Percentiles rank a stretch among this genome's conserved stretches.
These are phyloP conservation scores for Amanita rubescens DNA, from an alignment of 768 basidiomycete genomes.

Conservation along the genomic window DNA sequence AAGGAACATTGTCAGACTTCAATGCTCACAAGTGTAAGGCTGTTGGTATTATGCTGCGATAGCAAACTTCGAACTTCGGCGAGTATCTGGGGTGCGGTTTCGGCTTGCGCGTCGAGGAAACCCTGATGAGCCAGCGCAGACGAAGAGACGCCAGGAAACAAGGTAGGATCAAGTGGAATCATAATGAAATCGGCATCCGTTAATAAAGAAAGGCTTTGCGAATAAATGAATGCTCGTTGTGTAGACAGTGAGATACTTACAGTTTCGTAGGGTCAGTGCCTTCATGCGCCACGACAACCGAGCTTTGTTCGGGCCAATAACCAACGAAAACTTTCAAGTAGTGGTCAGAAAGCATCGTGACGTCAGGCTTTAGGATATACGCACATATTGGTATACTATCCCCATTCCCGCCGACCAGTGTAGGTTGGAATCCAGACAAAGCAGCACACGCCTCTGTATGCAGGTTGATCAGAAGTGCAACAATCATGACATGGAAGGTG, in stretches of 20 bases:
- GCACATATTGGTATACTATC: slow-evolving; percentile 38
- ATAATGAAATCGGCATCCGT: slow-evolving; percentile 40
- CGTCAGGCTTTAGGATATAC: slow-evolving; percentile 9
- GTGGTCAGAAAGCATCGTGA: background rate
- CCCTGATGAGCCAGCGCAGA: slow-evolving; percentile 44
- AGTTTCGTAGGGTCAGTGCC: slow-evolving; percentile 52
- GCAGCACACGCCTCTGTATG: slow-evolving; percentile 32
- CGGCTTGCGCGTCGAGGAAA: slow-evolving; percentile 43
- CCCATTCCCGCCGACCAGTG: slow-evolving; percentile 45
- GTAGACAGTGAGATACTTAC: slow-evolving; percentile 23
- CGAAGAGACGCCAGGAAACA: slow-evolving; percentile 49
- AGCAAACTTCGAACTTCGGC: slow-evolving; percentile 35
- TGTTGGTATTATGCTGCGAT: slow-evolving; percentile 26
- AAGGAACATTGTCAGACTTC: slow-evolving; percentile 1
- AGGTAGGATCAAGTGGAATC: slow-evolving; percentile 29
- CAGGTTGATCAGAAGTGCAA: background rate
- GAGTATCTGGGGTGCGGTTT: slow-evolving; percentile 38
- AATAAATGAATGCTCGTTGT: background rate
- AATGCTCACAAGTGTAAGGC: slow-evolving; percentile 32
- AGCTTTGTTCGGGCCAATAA: slow-evolving; percentile 41
- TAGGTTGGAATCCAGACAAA: slow-evolving; percentile 31
- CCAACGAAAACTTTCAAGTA: slow-evolving; percentile 42
- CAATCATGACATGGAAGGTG: background rate
- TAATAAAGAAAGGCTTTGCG: slow-evolving; percentile 36
- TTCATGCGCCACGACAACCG: slow-evolving; percentile 54